Evolutionary conservation across 345 rosid species (phyloP).

Genomic region (Populus davidiana): DNA sequence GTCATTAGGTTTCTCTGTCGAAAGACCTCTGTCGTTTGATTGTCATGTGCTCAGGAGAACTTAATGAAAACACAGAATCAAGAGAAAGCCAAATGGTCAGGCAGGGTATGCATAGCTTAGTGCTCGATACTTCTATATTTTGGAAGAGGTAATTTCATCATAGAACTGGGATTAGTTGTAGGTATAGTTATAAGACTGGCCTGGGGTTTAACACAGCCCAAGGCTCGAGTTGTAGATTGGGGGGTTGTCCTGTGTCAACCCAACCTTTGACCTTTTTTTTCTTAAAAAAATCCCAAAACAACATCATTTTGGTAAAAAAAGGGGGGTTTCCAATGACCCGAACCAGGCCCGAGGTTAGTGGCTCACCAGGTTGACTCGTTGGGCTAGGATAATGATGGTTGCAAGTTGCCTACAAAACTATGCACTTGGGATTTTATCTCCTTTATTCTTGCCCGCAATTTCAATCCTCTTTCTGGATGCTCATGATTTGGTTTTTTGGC

Average conservation of each 20-base stretch:
- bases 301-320: no score
- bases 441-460: neutral
- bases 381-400: no score
- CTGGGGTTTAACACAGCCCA: no score
- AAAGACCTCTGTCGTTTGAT: conserved; percentile 79
- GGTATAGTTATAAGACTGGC: no score
- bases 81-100: conserved; percentile 28
- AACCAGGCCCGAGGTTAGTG: no score
- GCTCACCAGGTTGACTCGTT: no score
- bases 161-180: conserved; percentile 12
- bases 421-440: neutral
- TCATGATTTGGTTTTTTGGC: neutral
- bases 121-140: conserved; percentile 81
- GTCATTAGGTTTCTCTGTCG: conserved; percentile 73
- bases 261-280: no score
- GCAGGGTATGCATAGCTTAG: conserved; percentile 51
- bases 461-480: neutral
- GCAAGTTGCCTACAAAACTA: conserved; percentile 4
- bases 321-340: no score
- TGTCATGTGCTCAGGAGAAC: conserved; percentile 78
- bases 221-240: no score
- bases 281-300: no score
- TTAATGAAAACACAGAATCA: conserved; percentile 45
- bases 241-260: no score
- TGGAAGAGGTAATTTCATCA: conserved; percentile 55